phyloP scores from a whole-genome alignment of 345 rosid species.

The Anacardium occidentale region DNA sequence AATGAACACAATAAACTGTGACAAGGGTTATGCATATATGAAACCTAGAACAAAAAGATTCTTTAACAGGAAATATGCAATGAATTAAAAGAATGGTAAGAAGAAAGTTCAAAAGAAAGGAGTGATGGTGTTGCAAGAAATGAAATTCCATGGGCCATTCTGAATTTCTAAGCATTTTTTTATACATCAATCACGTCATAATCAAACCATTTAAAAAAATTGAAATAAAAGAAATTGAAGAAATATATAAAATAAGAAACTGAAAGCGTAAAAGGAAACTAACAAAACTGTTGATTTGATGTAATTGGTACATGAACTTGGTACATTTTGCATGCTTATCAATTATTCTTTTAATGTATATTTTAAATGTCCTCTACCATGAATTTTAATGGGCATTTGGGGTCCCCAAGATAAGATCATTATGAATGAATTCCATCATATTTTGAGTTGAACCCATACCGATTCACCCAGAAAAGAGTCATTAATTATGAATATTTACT shows the following conservation, averaged over 20 bases:
- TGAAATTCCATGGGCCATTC: not conserved
- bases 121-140: not conserved
- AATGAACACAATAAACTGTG: too few species aligned
- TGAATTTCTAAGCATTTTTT: not conserved
- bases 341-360: not conserved
- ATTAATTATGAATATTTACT: too few species aligned
- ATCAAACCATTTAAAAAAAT: too few species aligned
- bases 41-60: too few species aligned
- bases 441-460: too few species aligned
- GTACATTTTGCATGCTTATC: not conserved
- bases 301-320: conserved; percentile 35
- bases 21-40: too few species aligned
- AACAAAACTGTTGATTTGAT: conserved; percentile 11
- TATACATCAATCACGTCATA: not conserved
- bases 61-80: too few species aligned
- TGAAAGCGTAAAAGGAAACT: not conserved
- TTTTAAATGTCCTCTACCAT: not conserved
- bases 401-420: not conserved
- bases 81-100: too few species aligned
- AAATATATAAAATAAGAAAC: not conserved
- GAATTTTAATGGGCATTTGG: not conserved
- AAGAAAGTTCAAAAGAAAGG: not conserved
- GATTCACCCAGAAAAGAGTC: too few species aligned
- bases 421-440: not conserved
- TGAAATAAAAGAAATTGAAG: not conserved